These are phyloP conservation scores for Nitzschia palea DNA, from an alignment of 108 stramenopile species.

Conservation along the genomic window DNA sequence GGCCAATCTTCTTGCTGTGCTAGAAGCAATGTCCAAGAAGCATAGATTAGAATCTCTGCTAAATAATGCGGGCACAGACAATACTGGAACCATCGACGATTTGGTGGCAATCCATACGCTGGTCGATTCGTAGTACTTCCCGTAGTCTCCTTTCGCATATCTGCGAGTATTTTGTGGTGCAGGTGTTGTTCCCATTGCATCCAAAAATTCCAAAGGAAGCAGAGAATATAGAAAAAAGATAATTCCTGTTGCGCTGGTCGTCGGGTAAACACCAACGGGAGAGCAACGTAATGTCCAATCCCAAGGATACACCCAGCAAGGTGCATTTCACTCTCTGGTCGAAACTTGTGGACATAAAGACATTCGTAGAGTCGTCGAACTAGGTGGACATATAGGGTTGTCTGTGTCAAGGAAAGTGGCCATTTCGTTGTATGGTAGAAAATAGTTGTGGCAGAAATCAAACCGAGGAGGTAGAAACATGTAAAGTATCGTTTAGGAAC, in stretches of 20 bases:
- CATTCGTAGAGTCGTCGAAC: constrained; percentile 58
- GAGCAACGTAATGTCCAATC: constrained; percentile 56
- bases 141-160: constrained; percentile 17
- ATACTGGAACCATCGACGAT: constrained; percentile 56
- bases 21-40: constrained; percentile 45
- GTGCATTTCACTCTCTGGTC: constrained; percentile 56
- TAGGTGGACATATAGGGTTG: constrained; percentile 30
- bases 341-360: constrained; percentile 52
- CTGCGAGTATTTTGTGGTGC: constrained; percentile 64
- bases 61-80: constrained; percentile 74
- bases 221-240: constrained; percentile 9
- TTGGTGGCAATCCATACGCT: constrained; percentile 42
- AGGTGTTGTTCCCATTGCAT: constrained; percentile 63
- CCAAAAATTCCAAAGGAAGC: constrained; percentile 30
- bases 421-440: not conserved
- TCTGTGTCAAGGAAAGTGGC: not conserved
- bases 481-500: constrained; percentile 40
- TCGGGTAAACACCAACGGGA: constrained; percentile 58
- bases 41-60: constrained; percentile 72
- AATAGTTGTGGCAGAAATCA: constrained; percentile 22
- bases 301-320: constrained; percentile 70
- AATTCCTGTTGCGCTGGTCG: not conserved
- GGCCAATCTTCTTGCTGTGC: constrained; percentile 1
- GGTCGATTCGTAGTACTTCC: not conserved
- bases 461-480: constrained; percentile 55